Evolutionary conservation across 495 filamentous ascomycete genomes (phyloP).

Genomic region (Xylaria acuta): DNA sequence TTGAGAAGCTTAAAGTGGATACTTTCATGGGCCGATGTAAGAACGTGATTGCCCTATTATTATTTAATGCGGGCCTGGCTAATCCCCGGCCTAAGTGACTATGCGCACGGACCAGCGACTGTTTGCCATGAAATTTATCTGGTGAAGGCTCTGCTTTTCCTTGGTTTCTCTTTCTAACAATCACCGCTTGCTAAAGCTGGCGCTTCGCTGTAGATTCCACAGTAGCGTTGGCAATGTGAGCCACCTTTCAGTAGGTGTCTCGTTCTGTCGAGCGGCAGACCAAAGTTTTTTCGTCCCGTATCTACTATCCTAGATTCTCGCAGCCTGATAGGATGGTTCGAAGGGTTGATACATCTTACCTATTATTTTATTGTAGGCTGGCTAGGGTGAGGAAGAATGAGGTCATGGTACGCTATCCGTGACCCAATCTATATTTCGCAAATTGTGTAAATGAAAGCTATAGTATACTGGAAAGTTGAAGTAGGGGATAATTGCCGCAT

Average conservation of each 20-base stretch:
- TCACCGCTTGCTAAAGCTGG: slow-evolving; percentile 58
- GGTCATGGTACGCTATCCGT: background rate
- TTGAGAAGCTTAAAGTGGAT: slow-evolving; percentile 39
- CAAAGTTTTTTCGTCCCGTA: slow-evolving; percentile 76
- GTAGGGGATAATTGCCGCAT: background rate
- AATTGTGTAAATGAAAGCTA: background rate
- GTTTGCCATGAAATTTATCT: background rate
- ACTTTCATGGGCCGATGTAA: slow-evolving; percentile 31
- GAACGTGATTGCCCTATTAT: slow-evolving; percentile 9
- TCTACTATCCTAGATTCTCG: slow-evolving; percentile 89
- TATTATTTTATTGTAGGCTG: slow-evolving; percentile 9
- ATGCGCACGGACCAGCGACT: background rate
- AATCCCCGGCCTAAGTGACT: background rate
- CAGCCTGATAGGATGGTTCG: slow-evolving; percentile 83
- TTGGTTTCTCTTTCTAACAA: slow-evolving; percentile 49
- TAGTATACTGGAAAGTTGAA: background rate
- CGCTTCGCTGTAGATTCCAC: slow-evolving; percentile 40
- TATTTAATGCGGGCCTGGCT: slow-evolving; percentile 2
- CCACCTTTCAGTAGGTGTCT: slow-evolving; percentile 75
- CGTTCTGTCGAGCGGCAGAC: slow-evolving; percentile 70
- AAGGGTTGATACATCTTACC: slow-evolving; percentile 55
- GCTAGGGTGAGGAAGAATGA: background rate
- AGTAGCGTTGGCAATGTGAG: slow-evolving; percentile 51
- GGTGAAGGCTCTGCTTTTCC: slow-evolving; percentile 20
- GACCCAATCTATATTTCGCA: background rate